A percentile compares a stretch with the other conserved stretches of the same genome.
phyloP scores from a whole-genome alignment of 345 rosid genomes.

The Pistacia vera region DNA sequence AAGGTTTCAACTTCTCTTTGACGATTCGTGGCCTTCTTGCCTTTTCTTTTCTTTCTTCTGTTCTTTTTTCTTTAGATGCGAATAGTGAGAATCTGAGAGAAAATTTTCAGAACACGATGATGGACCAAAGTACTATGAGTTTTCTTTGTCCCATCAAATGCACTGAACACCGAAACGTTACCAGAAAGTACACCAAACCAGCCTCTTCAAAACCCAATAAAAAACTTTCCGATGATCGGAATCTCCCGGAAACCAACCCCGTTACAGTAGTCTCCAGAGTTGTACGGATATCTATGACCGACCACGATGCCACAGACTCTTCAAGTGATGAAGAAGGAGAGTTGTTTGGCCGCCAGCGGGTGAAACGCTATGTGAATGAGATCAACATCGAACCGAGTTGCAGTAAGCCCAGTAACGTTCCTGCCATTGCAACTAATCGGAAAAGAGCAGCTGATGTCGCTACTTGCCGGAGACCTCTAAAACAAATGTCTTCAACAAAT shows the following conservation, averaged over 20 bases:
- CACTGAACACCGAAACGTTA: slow-evolving; percentile 60
- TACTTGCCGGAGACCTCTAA: slow-evolving; percentile 25
- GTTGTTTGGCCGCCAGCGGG: slow-evolving; percentile 45
- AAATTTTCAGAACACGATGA: not conserved
- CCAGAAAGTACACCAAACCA: slow-evolving; percentile 47
- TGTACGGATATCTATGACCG: slow-evolving; percentile 63
- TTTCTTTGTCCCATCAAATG: slow-evolving; percentile 62
- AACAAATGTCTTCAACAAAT: slow-evolving; percentile 16
- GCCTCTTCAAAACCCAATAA: slow-evolving; percentile 26
- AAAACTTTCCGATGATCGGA: slow-evolving; percentile 8
- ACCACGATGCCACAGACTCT: slow-evolving; percentile 89
- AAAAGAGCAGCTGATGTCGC: slow-evolving; percentile 30
- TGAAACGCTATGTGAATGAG: slow-evolving; percentile 73
- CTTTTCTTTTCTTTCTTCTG: not conserved
- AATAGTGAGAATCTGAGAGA: slow-evolving; percentile 13
- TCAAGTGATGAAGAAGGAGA: slow-evolving; percentile 78
- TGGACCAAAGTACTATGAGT: slow-evolving; percentile 34
- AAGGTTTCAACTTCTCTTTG: slow-evolving; percentile 25
- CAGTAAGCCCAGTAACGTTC: not conserved
- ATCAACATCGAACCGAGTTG: slow-evolving; percentile 53
- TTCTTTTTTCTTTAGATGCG: slow-evolving; percentile 24
- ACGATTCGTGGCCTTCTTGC: slow-evolving; percentile 7
- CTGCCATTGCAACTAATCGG: slow-evolving; percentile 17
- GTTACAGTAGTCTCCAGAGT: slow-evolving; percentile 21
- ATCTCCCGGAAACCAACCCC: not conserved